Conservation (phyloP, 176 grass and related monocot species). For the Triticum dicoccoides region DNA sequence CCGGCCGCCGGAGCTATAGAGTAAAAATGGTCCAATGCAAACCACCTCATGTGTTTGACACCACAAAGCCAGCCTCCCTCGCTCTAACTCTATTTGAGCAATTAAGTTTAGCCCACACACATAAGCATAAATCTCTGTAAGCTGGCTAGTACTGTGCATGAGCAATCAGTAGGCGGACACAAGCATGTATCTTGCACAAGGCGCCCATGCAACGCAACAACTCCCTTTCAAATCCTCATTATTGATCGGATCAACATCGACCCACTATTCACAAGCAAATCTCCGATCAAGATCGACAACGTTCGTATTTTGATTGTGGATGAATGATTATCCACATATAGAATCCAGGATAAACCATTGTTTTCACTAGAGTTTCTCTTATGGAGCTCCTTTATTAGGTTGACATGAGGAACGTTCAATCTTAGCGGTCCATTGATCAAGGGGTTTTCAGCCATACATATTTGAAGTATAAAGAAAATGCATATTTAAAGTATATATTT, state of each 20-base stretch:
- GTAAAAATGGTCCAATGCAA: constrained; percentile 19
- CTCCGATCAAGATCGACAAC: neutral
- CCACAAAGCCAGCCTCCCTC: neutral
- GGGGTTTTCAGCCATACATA: too few species aligned
- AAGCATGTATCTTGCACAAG: constrained; percentile 44
- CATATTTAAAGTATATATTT: too few species aligned
- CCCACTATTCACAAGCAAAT: constrained; percentile 20
- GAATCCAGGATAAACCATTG: neutral
- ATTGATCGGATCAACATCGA: constrained; percentile 32
- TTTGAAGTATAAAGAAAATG: too few species aligned
- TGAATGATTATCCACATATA: neutral
- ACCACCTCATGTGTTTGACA: constrained; percentile 3
- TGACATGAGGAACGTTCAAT: too few species aligned
- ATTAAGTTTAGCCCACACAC: too few species aligned
- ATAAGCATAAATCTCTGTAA: neutral
- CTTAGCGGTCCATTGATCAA: too few species aligned
- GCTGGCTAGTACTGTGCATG: constrained; percentile 15
- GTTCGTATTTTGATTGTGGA: neutral
- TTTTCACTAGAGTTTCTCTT: too few species aligned
- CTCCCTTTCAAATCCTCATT: constrained; percentile 22
- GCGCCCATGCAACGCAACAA: constrained; percentile 29
- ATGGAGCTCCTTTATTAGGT: too few species aligned
- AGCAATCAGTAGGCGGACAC: constrained; percentile 48
- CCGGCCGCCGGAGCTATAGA: neutral
- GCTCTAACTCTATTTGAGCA: too few species aligned